Evolutionary conservation across 2,329 filamentous ascomycete genomes (phyloP).

Genomic region (Aspergillus pseudoviridinutans): DNA sequence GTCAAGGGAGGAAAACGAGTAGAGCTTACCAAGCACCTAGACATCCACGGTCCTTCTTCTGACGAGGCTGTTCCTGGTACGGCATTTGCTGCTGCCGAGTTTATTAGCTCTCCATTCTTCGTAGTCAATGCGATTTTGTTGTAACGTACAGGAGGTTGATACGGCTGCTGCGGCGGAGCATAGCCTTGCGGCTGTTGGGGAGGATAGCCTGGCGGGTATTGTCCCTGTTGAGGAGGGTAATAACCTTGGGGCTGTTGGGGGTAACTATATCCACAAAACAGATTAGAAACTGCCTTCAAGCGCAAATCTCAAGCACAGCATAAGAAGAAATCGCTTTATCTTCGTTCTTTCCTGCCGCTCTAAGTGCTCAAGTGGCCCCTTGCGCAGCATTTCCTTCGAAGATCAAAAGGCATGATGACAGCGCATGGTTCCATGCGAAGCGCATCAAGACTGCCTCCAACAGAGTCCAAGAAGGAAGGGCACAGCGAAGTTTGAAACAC

Average conservation of each 20-base stretch:
- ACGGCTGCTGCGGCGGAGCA: conserved; percentile 26
- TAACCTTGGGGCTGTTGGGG: background rate
- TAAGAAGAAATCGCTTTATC: background rate
- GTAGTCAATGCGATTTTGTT: background rate
- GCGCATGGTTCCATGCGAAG: too few species aligned
- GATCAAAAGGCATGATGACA: background rate
- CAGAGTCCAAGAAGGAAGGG: background rate
- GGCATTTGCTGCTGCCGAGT: conserved; percentile 34
- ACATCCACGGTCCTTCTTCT: conserved; percentile 50
- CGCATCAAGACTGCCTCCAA: too few species aligned
- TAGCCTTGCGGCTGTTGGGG: conserved; percentile 22
- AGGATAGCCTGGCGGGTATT: conserved; percentile 32
- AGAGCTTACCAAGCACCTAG: conserved; percentile 46
- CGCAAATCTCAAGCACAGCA: background rate
- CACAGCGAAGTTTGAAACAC: background rate
- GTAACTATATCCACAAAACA: conserved; percentile 14
- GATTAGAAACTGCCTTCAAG: background rate
- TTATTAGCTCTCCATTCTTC: conserved; percentile 1
- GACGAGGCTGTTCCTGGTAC: conserved; percentile 48
- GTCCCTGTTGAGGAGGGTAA: conserved; percentile 32
- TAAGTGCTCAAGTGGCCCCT: too few species aligned
- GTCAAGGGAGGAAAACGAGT: background rate
- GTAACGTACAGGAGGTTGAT: conserved; percentile 26
- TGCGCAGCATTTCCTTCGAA: background rate
- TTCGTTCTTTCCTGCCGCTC: background rate